Percentiles rank a stretch among this genome's conserved stretches.
These are phyloP conservation scores for Candida sp. DNA, from an alignment of 1,139 yeast species.

Conservation along the genomic window DNA sequence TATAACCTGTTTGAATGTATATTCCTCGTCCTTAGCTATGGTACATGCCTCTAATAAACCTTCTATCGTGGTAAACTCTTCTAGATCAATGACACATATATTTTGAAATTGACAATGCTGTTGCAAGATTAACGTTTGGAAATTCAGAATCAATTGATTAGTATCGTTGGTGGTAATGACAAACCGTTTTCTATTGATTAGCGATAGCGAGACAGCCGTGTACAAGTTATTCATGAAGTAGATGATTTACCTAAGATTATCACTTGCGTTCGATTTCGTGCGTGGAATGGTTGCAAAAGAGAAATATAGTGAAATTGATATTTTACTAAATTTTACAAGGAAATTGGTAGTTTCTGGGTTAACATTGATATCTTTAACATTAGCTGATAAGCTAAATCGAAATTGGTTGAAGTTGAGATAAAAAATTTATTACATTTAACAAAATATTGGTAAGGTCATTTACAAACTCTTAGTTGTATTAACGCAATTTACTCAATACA, in stretches of 20 bases:
- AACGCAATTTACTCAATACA: no score
- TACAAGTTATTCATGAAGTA: constrained; percentile 20
- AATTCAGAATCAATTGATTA: constrained; percentile 3
- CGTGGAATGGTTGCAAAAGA: background rate
- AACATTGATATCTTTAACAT: no score
- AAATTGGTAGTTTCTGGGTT: no score
- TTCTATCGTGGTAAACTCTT: constrained; percentile 4
- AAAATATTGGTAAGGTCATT: no score
- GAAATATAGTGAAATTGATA: no score
- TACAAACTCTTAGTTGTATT: no score
- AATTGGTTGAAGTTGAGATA: no score
- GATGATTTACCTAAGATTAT: background rate
- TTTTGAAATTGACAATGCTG: constrained; percentile 9
- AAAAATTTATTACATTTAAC: no score
- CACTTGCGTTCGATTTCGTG: background rate
- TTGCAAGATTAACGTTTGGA: constrained; percentile 4
- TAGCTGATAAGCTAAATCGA: no score
- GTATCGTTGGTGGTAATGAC: constrained; percentile 16
- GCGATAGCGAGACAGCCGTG: constrained; percentile 23
- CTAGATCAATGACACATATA: constrained; percentile 15
- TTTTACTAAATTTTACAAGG: no score
- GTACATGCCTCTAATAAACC: constrained; percentile 4
- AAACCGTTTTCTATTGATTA: constrained; percentile 18
- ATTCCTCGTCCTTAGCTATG: constrained; percentile 6
- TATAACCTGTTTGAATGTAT: constrained; percentile 13